A percentile compares a stretch with the other conserved stretches of the same genome.
These are phyloP conservation scores for Saprolegnia parasitica DNA, from an alignment of 352 stramenopile species.

Conservation along the genomic window DNA sequence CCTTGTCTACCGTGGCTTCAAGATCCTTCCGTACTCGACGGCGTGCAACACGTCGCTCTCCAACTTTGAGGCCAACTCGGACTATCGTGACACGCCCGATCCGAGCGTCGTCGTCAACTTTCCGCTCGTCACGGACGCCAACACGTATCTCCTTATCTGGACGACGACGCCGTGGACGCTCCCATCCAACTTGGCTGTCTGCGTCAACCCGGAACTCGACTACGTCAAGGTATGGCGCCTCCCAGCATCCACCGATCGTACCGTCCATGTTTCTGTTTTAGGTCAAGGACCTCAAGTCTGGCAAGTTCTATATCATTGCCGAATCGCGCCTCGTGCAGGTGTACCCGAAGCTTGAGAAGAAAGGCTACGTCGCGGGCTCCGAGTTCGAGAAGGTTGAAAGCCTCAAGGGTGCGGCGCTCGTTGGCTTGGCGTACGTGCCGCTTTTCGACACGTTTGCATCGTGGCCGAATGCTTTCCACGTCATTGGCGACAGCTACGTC, in stretches of 20 bases:
- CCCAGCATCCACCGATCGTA: too few relatives aligned
- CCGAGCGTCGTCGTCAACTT: slow-evolving; percentile 97
- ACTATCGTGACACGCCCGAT: slow-evolving; percentile 99
- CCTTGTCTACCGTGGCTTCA: slow-evolving; percentile 99
- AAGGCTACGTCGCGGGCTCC: slow-evolving; percentile 91
- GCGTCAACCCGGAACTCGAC: slow-evolving; percentile 94
- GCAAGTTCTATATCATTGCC: slow-evolving; percentile 91
- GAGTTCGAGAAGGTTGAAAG: slow-evolving; percentile 90
- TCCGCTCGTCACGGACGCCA: slow-evolving; percentile 83
- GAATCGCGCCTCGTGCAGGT: slow-evolving; percentile 92
- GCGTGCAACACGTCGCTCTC: slow-evolving; percentile 96
- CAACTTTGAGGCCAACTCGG: slow-evolving; percentile 99
- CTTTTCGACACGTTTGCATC: slow-evolving; percentile 95
- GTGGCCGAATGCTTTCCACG: slow-evolving; percentile 90
- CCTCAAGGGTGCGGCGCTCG: slow-evolving; percentile 89
- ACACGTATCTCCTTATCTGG: slow-evolving; percentile 93
- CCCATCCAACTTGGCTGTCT: slow-evolving; percentile 97
- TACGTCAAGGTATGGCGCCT: slow-evolving; percentile 87
- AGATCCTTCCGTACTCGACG: slow-evolving; percentile 99
- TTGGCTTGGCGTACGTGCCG: slow-evolving; percentile 95
- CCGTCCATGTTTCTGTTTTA: too few relatives aligned
- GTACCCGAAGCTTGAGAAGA: slow-evolving; percentile 97
- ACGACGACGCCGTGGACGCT: slow-evolving; percentile 99
- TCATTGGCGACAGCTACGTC: slow-evolving; percentile 98
- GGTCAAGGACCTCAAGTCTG: slow-evolving; percentile 90